Evolutionary conservation across 2,329 filamentous ascomycete genomes (phyloP), one percentile per base, ranked within the genome.

Genomic region (Ascomycota sp.): DNA sequence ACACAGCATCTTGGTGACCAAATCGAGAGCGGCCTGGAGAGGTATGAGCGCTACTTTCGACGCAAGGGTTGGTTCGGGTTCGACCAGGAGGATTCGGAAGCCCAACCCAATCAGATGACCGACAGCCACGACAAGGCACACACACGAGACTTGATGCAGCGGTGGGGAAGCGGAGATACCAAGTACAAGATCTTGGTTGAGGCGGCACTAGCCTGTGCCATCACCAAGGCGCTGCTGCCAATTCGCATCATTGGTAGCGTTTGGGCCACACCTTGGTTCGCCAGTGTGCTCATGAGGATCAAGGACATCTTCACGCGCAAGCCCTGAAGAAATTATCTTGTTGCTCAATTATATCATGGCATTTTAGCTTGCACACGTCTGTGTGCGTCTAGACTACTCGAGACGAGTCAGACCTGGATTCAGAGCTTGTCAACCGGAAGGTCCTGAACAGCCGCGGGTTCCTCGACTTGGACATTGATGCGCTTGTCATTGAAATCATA

Each of bases 231-330:
- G 11, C 46, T 95, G 34, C 50, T 98, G 37, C 82, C 89, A 1
- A 43, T 79, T 9, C 65, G 89, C 40, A 67, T 98, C 36, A 56
- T 75, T 19, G 52, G 70, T 6, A 93, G 85, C 53, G 65, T 91
- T 4, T 92, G 79, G 81, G 76, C 68, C 10, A 93, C 89, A 28
- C 89, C 89, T 4, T 91, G 81, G 77, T 91, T 95, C 60, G 85
- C 85, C 2, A 65, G 73, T 26, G 55, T 67, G 15, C 55, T 79
- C 24, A 52, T 77, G 9, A 50, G 51, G 28, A 32, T 51, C 13
- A 48, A 45, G 30, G 38, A 37, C 10, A 13, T 46, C 8, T 42
- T 57, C 27, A 46, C 38, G 19, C 40, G 41, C 25, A 50, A 40
- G 31, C 28, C 37, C 22, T 51, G 33, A 38, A 22, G n/a, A 20